Conservation (phyloP, 345 rosid genomes). For the Salix brachista region DNA sequence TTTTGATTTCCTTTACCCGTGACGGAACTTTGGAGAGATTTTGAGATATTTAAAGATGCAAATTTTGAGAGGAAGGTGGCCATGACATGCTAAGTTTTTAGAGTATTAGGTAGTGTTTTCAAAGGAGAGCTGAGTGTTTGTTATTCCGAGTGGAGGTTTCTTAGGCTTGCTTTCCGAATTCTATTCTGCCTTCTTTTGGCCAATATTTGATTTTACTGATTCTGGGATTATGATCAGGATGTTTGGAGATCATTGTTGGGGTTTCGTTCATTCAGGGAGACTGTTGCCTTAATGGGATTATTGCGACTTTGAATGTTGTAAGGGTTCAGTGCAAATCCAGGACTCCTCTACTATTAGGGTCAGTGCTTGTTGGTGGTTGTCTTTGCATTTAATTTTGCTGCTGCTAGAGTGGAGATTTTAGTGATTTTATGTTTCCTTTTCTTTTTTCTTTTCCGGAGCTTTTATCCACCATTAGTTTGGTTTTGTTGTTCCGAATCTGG, state of each 20-base stretch:
- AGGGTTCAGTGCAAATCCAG: too few species aligned
- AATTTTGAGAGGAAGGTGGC: background rate
- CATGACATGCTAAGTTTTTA: background rate
- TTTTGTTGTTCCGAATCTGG: background rate
- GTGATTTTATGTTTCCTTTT: background rate
- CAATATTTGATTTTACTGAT: background rate
- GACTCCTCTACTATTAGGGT: background rate
- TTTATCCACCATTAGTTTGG: background rate
- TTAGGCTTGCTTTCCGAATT: background rate
- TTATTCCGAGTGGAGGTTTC: background rate
- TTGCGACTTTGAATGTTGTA: too few species aligned
- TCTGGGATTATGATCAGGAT: background rate
- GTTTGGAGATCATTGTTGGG: too few species aligned
- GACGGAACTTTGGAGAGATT: background rate
- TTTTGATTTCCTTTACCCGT: background rate
- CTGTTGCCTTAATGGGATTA: too few species aligned
- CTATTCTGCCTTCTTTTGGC: background rate
- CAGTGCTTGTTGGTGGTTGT: background rate
- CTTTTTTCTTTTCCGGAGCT: background rate
- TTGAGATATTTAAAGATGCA: too few species aligned
- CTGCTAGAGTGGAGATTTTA: background rate
- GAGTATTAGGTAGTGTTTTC: background rate
- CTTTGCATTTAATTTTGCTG: background rate
- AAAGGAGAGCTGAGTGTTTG: background rate
- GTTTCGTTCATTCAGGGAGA: too few species aligned